Conservation (phyloP, 148 eudicot genomes). For the Euryodendron excelsum region DNA sequence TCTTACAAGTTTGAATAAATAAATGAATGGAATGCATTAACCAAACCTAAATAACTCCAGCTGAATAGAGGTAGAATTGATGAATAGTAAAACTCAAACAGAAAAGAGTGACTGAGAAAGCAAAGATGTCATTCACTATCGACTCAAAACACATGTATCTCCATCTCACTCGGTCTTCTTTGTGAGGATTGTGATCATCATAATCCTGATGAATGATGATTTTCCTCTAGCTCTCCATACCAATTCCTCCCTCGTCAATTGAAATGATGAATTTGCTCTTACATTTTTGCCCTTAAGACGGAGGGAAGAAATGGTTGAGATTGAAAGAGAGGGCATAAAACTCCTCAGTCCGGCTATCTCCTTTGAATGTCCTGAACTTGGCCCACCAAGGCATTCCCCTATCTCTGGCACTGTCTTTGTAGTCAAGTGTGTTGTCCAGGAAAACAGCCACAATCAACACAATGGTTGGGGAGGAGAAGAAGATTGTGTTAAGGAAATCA, state of each 20-base stretch:
- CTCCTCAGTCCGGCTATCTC: constrained; percentile 90
- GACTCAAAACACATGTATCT: constrained; percentile 6
- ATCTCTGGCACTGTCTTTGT: constrained; percentile 83
- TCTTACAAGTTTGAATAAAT: too few relatives aligned
- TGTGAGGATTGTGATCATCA: constrained; percentile 32
- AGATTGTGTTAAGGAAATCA: constrained; percentile 85
- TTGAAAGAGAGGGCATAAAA: constrained; percentile 96
- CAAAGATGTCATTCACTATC: constrained; percentile 33
- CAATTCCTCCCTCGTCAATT: not conserved
- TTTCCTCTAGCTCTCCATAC: not conserved
- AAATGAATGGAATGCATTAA: too few relatives aligned
- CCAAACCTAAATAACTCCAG: too few relatives aligned
- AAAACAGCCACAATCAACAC: constrained; percentile 80
- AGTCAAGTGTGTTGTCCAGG: constrained; percentile 95
- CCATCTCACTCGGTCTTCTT: not conserved
- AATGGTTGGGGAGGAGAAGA: constrained; percentile 85
- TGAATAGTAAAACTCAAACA: too few relatives aligned
- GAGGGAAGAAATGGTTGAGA: constrained; percentile 93
- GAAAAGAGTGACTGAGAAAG: too few relatives aligned
- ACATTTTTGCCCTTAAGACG: too few relatives aligned
- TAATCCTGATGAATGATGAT: too few relatives aligned
- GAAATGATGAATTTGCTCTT: not conserved
- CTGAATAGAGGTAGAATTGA: too few relatives aligned
- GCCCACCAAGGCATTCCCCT: too few relatives aligned
- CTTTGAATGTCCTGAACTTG: constrained; percentile 88